Evolutionary conservation across 306 rosid genomes (phyloP), one percentile per base, ranked within the genome.

Genomic region (Quercus rubra): DNA sequence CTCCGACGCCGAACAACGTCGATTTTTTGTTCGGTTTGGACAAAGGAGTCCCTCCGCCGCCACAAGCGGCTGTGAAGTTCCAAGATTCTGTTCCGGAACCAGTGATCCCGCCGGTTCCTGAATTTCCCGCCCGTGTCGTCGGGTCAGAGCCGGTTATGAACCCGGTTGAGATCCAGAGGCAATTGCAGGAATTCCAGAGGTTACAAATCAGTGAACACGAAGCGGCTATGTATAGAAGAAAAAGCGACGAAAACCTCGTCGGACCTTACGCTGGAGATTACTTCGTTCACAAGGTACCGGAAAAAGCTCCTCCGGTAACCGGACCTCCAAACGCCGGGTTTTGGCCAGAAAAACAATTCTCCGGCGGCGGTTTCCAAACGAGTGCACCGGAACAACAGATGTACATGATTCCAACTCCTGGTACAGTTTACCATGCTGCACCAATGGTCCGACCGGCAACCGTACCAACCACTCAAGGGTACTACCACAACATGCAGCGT

Each of bases 1-100:
- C 89, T 25, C 84, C 82, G 4, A 73, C 73, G 3, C 74, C 68
- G 1, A 80, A 76, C 38, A 88, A 87, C 70, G 94, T 90, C 3
- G 96, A 95, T 18, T 95, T 73, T 13, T 86, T 91, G 11, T 92
- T 89, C 61, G 92, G 91, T 25, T 71, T 90, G 33, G 97, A 90
- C 1, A 95, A 90, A 55, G 79, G 81, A 8, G 77, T 46, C 52
- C 78, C 82, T 46, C 79, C 80, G 71, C 85, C 89, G 43, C 74
- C 77, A 20, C 87, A 56, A 14, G n/a, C 68, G 1, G 73, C 74
- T 0, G 86, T 62, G 7, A 87, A 85, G 67, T 67, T 86, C 51
- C 87, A 82, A 11, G 89, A 87, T 77, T 82, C 90, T 1, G 83
- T 80, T 2, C 92, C 91, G 20, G 93, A 83, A 27, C 86, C 83